Conservation (phyloP, 1,284 basidiomycete genomes). For the Porodaedalea pini region DNA sequence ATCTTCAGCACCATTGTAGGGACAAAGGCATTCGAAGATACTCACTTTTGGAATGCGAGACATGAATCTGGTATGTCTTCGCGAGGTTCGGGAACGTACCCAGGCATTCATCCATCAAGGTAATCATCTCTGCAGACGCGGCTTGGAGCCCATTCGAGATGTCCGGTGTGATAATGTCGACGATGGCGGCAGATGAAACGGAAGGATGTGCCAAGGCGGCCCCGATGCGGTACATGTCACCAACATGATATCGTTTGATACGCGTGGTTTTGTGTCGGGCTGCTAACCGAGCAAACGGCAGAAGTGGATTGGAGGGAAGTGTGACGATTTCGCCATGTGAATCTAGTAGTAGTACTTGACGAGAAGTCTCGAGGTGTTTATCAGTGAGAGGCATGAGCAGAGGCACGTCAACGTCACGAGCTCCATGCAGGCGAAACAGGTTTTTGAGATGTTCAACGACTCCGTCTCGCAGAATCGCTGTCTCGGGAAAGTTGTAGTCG, state of each 20-base stretch:
- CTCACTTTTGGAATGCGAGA: constrained; percentile 72
- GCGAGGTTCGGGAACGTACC: constrained; percentile 67
- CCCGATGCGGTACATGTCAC: constrained; percentile 64
- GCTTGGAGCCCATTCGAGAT: constrained; percentile 55
- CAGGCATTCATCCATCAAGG: constrained; percentile 61
- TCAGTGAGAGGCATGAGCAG: constrained; percentile 69
- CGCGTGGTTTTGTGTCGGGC: constrained; percentile 70
- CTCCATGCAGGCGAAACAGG: constrained; percentile 86
- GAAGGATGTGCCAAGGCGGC: constrained; percentile 67
- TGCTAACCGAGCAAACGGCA: constrained; percentile 84
- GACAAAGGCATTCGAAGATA: constrained; percentile 14
- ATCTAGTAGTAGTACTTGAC: constrained; percentile 74
- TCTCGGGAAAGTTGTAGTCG: constrained; percentile 71
- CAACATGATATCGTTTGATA: constrained; percentile 89
- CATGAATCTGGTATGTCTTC: constrained; percentile 63
- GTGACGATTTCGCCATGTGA: constrained; percentile 78
- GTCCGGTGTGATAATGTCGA: constrained; percentile 78
- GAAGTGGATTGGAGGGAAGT: constrained; percentile 73
- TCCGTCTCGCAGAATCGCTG: constrained; percentile 70
- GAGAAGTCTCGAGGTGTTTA: constrained; percentile 55
- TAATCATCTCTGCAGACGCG: constrained; percentile 66
- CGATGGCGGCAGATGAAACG: constrained; percentile 65
- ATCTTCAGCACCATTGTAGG: constrained; percentile 2
- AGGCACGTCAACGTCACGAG: constrained; percentile 82
- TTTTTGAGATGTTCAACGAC: constrained; percentile 74